Conservation (phyloP, 2,329 filamentous ascomycete species). For the Sarocladium oryzae region DNA sequence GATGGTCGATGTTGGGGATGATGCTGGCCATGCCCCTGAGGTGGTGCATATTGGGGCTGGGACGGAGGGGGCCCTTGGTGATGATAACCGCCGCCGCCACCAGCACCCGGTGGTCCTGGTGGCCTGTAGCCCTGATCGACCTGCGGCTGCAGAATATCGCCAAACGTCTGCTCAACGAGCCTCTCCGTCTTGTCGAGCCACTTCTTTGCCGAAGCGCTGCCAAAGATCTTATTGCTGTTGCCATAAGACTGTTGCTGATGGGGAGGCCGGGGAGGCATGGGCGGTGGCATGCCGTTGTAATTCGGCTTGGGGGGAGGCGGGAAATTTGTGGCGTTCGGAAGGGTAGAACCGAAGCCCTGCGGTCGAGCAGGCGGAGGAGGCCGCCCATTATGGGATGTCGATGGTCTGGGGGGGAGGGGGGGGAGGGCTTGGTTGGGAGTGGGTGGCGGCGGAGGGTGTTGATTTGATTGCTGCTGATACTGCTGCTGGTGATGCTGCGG, state of each 20-base stretch:
- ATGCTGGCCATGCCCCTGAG: background rate
- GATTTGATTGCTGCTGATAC: background rate
- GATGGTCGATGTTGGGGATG: background rate
- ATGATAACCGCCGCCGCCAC: background rate
- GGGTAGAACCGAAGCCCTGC: constrained; percentile 17
- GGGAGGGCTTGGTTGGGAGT: constrained; percentile 3
- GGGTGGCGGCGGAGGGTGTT: background rate
- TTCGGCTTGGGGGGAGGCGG: constrained; percentile 26
- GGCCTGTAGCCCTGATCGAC: constrained; percentile 3
- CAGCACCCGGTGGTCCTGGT: background rate
- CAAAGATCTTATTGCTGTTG: constrained; percentile 14
- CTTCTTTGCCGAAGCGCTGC: constrained; percentile 16
- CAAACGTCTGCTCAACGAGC: constrained; percentile 17
- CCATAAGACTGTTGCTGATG: constrained; percentile 13
- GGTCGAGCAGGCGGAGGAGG: constrained; percentile 21
- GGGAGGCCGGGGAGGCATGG: constrained; percentile 1
- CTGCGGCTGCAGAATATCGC: constrained; percentile 13
- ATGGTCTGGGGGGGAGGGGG: constrained; percentile 2
- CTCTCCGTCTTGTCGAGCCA: constrained; percentile 19
- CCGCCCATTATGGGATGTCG: constrained; percentile 9
- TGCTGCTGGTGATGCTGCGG: background rate
- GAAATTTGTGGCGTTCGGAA: constrained; percentile 19
- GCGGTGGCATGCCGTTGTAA: background rate
- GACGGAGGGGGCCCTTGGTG: background rate
- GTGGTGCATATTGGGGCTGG: constrained; percentile 6